Conservation (phyloP, 805 yeast genomes). For the Kazachstania viticola region DNA sequence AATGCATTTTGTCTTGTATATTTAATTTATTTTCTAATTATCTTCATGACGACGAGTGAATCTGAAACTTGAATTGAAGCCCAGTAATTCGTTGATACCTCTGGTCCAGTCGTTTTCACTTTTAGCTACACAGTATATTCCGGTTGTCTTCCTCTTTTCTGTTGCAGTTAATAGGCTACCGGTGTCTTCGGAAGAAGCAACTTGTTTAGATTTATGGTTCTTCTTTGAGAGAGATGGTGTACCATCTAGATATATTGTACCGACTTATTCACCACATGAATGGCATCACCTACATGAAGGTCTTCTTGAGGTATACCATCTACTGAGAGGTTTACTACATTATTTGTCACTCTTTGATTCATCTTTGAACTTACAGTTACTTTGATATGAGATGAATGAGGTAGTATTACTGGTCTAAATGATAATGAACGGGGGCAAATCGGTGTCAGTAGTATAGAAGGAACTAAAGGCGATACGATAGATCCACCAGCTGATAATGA, state of each 20-base stretch:
- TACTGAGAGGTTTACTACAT: constrained; percentile 50
- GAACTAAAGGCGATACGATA: constrained; percentile 80
- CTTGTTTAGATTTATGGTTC: background rate
- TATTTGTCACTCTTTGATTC: constrained; percentile 27
- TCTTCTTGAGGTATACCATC: constrained; percentile 76
- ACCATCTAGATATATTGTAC: constrained; percentile 45
- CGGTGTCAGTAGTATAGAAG: constrained; percentile 74
- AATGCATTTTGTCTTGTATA: background rate
- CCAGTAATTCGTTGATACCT: constrained; percentile 77
- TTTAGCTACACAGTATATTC: constrained; percentile 81
- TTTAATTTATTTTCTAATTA: constrained; percentile 2
- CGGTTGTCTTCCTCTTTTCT: constrained; percentile 29
- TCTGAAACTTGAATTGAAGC: constrained; percentile 79
- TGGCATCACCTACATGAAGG: constrained; percentile 65
- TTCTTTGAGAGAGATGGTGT: constrained; percentile 32
- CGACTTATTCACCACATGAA: constrained; percentile 55
- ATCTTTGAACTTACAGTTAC: constrained; percentile 44
- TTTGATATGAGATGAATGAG: constrained; percentile 63
- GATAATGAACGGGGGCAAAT: constrained; percentile 85
- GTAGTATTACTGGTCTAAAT: constrained; percentile 80
- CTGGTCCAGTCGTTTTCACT: constrained; percentile 84
- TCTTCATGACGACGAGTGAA: constrained; percentile 22
- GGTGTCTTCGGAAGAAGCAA: no score
- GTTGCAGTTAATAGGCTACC: constrained; percentile 5
- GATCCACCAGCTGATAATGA: constrained; percentile 86